phyloP scores from a whole-genome alignment of 2,329 filamentous ascomycete genomes.

The Didymosphaeria variabile region DNA sequence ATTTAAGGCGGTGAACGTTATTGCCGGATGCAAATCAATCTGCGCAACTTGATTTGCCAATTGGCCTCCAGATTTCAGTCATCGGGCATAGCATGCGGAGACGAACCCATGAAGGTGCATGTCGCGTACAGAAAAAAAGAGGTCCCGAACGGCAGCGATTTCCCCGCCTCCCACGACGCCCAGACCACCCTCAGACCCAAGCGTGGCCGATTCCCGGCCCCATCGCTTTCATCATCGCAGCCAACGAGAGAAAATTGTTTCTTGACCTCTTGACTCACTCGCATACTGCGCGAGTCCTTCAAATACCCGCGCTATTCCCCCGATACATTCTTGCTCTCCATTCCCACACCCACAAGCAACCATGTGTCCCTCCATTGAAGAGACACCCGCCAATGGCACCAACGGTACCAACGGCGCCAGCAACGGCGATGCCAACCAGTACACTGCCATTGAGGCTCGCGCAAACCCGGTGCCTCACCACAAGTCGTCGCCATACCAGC shows the following conservation, averaged over 20 bases:
- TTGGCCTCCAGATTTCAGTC: conserved; percentile 2
- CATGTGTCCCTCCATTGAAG: conserved; percentile 59
- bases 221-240: conserved; percentile 42
- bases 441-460: conserved; percentile 64
- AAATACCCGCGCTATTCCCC: conserved; percentile 35
- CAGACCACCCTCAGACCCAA: conserved; percentile 22
- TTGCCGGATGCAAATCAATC: conserved; percentile 5
- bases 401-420: conserved; percentile 54
- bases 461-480: conserved; percentile 60
- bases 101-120: conserved; percentile 2
- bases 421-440: conserved; percentile 53
- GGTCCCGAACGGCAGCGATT: conserved; percentile 7
- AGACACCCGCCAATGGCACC: conserved; percentile 48
- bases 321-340: conserved; percentile 21
- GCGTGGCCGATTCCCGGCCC: conserved; percentile 38
- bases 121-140: conserved; percentile 7
- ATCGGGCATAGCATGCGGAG: not conserved
- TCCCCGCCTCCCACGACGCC: conserved; percentile 14
- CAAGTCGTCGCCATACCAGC: conserved; percentile 65
- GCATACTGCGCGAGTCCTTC: conserved; percentile 29
- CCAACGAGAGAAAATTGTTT: conserved; percentile 40
- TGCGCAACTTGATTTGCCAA: conserved; percentile 12
- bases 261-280: conserved; percentile 51
- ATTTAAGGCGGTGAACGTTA: conserved; percentile 2
- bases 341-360: conserved; percentile 27